Conservation (phyloP, 192 early-diverging fungal species). For the Helicostylum pulchrum region DNA sequence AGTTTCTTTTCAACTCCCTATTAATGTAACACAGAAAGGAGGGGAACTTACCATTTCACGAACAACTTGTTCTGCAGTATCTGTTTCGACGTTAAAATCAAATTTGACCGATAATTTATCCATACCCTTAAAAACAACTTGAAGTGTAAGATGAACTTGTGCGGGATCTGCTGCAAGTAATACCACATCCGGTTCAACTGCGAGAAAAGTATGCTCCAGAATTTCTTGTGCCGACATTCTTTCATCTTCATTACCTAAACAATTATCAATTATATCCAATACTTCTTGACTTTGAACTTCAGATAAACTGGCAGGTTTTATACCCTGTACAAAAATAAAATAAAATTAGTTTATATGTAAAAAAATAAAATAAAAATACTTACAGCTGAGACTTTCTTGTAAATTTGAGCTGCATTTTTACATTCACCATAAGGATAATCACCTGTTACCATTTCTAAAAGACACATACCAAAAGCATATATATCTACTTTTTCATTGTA, state of each 20-base stretch:
- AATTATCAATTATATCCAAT: conserved; percentile 60
- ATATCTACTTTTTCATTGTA: conserved; percentile 89
- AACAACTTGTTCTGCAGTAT: conserved; percentile 74
- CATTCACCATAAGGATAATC: conserved; percentile 88
- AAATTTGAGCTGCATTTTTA: conserved; percentile 81
- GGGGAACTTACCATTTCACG: conserved; percentile 51
- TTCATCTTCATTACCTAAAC: conserved; percentile 56
- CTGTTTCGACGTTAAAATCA: conserved; percentile 72
- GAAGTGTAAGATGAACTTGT: conserved; percentile 43
- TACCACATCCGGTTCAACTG: conserved; percentile 43
- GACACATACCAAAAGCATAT: conserved; percentile 88
- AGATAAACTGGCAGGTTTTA: conserved; percentile 66
- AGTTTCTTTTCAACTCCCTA: not conserved
- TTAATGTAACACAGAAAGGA: not conserved
- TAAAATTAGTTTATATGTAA: not conserved
- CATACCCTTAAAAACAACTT: conserved; percentile 54
- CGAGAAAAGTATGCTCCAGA: conserved; percentile 51
- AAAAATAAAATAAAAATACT: conserved; percentile 10
- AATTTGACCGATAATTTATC: conserved; percentile 74
- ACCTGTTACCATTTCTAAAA: conserved; percentile 68
- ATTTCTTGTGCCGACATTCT: conserved; percentile 53
- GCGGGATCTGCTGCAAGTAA: conserved; percentile 45
- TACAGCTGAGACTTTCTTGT: conserved; percentile 70
- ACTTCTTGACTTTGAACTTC: conserved; percentile 60
- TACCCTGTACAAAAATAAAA: conserved; percentile 37